These are phyloP conservation scores for Solanum arcanum DNA, from an alignment of 257 asterid species.

Conservation along the genomic window DNA sequence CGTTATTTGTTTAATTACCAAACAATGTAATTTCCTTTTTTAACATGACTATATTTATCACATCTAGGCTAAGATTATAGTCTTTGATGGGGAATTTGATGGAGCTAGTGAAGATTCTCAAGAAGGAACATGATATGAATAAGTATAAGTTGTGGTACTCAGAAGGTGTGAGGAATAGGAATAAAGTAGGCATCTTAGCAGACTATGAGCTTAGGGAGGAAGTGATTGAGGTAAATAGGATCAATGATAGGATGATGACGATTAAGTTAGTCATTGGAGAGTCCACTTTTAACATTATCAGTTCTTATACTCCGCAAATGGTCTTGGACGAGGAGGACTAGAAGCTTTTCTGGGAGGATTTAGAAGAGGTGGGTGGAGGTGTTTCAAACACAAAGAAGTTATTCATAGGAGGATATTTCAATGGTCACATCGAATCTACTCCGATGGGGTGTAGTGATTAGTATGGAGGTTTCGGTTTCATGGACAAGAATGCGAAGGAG, in stretches of 20 bases:
- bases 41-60: background rate
- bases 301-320: background rate
- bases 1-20: too few relatives aligned
- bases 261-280: background rate
- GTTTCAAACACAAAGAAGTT: too few relatives aligned
- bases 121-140: background rate
- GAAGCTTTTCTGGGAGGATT: background rate
- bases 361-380: background rate
- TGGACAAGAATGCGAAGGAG: background rate
- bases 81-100: background rate
- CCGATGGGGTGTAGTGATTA: background rate
- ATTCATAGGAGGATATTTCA: too few relatives aligned
- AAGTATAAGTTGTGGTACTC: background rate
- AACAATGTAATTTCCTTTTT: too few relatives aligned
- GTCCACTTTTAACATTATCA: background rate
- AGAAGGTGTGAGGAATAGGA: background rate
- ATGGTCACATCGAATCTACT: background rate
- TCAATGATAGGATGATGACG: too few relatives aligned
- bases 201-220: background rate
- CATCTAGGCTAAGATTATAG: background rate
- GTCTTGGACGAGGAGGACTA: background rate
- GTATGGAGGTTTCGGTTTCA: background rate
- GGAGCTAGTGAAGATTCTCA: background rate
- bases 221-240: background rate
- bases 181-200: background rate